These are phyloP conservation scores for Chamaenerion angustifolium DNA, from an alignment of 345 rosid species.

Conservation along the genomic window DNA sequence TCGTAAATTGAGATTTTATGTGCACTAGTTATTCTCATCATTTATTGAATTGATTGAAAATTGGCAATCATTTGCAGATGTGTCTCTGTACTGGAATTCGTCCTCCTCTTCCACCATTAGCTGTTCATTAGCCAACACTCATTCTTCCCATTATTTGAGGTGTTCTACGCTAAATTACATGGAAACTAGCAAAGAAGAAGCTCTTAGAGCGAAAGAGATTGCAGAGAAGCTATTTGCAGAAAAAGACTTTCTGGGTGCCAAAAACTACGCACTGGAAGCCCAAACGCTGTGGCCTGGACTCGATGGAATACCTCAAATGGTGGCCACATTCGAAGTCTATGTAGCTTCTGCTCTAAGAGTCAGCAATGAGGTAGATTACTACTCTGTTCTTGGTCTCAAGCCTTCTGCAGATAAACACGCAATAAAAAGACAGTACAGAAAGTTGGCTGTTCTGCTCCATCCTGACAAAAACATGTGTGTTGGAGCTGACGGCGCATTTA, in stretches of 20 bases:
- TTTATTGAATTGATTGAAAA: too few species aligned
- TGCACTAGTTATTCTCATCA: too few species aligned
- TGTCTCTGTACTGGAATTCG: constrained; percentile 16
- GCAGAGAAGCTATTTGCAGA: constrained; percentile 82
- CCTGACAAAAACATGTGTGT: constrained; percentile 87
- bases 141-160: constrained; percentile 12
- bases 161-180: constrained; percentile 24
- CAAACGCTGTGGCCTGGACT: constrained; percentile 58
- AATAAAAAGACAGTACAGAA: constrained; percentile 81
- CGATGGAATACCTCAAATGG: constrained; percentile 89
- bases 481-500: constrained; percentile 97
- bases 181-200: constrained; percentile 71
- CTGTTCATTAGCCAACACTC: constrained; percentile 21
- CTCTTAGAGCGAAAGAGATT: constrained; percentile 63
- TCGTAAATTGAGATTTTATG: too few species aligned
- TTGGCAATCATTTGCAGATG: constrained; percentile 26
- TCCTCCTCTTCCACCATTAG: constrained; percentile 11
- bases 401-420: constrained; percentile 77
- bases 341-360: constrained; percentile 54
- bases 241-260: constrained; percentile 67
- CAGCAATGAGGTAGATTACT: constrained; percentile 63
- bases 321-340: constrained; percentile 83
- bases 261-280: constrained; percentile 69
- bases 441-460: constrained; percentile 85
- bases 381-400: constrained; percentile 78